Conservation (phyloP, 192 early-diverging fungal species). For the Coemansia reversa region DNA sequence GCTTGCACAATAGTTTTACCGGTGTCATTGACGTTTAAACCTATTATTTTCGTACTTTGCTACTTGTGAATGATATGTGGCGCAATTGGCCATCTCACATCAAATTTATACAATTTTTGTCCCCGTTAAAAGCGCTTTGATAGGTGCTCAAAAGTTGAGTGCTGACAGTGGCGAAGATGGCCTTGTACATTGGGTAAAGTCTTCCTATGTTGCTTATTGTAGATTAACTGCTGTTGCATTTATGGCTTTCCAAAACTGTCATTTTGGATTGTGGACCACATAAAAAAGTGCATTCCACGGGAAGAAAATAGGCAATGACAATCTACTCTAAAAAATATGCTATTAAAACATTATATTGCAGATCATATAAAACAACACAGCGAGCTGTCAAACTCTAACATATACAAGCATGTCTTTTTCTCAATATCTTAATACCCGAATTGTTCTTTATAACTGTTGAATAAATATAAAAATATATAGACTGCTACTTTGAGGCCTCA, state of each 20-base stretch:
- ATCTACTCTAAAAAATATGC: neutral
- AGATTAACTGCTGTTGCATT: neutral
- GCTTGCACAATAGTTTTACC: neutral
- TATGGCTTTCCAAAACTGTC: neutral
- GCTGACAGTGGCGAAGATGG: neutral
- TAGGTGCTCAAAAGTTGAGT: neutral
- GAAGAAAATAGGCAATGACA: neutral
- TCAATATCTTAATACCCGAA: neutral
- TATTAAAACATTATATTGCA: neutral
- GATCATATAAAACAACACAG: neutral
- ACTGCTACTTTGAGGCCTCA: neutral
- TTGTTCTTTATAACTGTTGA: neutral
- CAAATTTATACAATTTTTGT: neutral
- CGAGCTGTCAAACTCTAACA: neutral
- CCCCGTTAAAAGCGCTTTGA: too few species aligned
- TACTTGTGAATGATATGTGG: neutral
- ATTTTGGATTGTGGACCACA: neutral
- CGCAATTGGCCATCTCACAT: neutral
- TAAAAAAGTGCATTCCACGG: neutral
- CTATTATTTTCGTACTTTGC: neutral
- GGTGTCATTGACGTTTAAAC: neutral
- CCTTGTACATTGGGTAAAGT: neutral
- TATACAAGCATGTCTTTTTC: neutral
- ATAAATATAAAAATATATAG: neutral
- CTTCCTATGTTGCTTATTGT: neutral